These are phyloP conservation scores for Russula ochroleuca DNA, from an alignment of 768 basidiomycete species.

Conservation along the genomic window DNA sequence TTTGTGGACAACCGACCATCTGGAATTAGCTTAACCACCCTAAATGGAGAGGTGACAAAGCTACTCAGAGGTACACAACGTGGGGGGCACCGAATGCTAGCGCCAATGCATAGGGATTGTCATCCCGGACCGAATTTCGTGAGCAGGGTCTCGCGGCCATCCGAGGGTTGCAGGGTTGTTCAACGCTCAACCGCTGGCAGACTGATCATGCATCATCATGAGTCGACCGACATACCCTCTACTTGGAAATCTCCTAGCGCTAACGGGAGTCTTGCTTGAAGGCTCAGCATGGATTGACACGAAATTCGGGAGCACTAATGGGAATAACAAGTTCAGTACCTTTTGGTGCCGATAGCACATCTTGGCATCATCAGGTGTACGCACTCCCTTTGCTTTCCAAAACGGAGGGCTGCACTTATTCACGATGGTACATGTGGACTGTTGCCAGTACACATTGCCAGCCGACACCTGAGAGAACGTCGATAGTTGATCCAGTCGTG, in stretches of 20 bases:
- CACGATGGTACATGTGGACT: background rate
- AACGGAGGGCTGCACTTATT: background rate
- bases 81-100: background rate
- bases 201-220: background rate
- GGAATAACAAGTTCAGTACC: background rate
- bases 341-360: background rate
- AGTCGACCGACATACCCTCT: background rate
- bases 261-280: background rate
- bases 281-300: background rate
- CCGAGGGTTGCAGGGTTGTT: too few relatives aligned
- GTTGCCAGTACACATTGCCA: too few relatives aligned
- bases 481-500: too few relatives aligned
- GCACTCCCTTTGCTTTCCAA: background rate
- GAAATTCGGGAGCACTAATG: too few relatives aligned
- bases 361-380: background rate
- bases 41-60: slow-evolving; percentile 4
- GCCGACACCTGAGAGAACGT: too few relatives aligned
- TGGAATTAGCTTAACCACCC: background rate
- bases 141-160: background rate
- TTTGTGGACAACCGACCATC: background rate
- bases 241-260: background rate
- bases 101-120: background rate
- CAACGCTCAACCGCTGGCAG: background rate
- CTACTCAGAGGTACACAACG: background rate
- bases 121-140: slow-evolving; percentile 4